phyloP scores from a whole-genome alignment of 768 basidiomycete species.

The Jaapia argillacea region DNA sequence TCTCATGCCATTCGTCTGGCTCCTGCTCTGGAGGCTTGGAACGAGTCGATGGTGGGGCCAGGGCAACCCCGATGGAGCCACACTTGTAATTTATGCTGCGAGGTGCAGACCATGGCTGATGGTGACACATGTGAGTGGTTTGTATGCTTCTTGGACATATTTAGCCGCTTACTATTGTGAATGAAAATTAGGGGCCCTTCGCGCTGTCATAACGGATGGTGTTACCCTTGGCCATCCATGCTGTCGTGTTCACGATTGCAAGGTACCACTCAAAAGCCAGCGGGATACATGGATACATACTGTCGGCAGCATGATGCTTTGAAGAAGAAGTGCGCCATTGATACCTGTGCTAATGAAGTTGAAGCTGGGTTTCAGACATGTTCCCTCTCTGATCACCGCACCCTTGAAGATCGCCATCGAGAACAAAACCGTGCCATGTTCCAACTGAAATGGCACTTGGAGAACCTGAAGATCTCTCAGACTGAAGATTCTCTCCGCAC shows the following conservation, averaged over 20 bases:
- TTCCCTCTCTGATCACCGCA: slow-evolving; percentile 12
- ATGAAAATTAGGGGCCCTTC: slow-evolving; percentile 4
- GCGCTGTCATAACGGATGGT: slow-evolving; percentile 19
- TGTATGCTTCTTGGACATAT: too few relatives aligned
- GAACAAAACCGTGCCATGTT: slow-evolving; percentile 16
- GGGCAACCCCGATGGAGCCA: neutral
- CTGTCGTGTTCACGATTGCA: slow-evolving; percentile 21
- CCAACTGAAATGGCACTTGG: slow-evolving; percentile 16
- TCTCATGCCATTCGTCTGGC: neutral
- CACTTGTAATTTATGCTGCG: neutral
- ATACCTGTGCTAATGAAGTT: slow-evolving; percentile 5
- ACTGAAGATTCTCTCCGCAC: slow-evolving; percentile 1
- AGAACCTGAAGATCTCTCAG: slow-evolving; percentile 8
- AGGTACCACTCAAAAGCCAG: slow-evolving; percentile 8
- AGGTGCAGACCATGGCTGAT: too few relatives aligned
- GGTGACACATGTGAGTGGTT: too few relatives aligned
- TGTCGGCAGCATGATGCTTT: slow-evolving; percentile 11
- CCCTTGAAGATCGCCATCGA: slow-evolving; percentile 11
- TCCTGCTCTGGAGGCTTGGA: neutral
- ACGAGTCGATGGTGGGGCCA: neutral
- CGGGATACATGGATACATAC: slow-evolving; percentile 7
- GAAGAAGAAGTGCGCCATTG: slow-evolving; percentile 8
- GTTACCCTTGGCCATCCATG: slow-evolving; percentile 22
- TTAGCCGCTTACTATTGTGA: too few relatives aligned
- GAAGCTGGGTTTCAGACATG: slow-evolving; percentile 12